Evolutionary conservation across 768 basidiomycete species (phyloP), one percentile per base, ranked within the genome.

Genomic region (Filobasidium wieringae): DNA sequence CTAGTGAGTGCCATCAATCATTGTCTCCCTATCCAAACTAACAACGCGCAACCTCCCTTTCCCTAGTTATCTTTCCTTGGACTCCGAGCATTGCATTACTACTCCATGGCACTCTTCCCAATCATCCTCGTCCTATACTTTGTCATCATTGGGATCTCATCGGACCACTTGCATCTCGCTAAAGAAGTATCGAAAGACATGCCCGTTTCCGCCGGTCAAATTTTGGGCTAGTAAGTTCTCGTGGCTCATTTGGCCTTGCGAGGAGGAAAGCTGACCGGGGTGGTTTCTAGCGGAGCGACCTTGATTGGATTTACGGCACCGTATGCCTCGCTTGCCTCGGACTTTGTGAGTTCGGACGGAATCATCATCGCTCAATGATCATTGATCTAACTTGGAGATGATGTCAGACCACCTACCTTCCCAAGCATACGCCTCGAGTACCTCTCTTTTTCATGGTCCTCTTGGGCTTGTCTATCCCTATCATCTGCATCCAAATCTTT

Each of bases 241-340:
- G 12, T 12, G 33, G 8, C 22, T 9, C 17, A 45, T 39, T 55
- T 27, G 26, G 14, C 4, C 19, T 17, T 31, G 15, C n/a, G 26
- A 19, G 33, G 4, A 4, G 37, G 34, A 12, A 30, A 5, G 31
- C 30, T 31, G 30, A 57, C 17, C 31, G 4, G 39, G 4, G 17
- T 19, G 30, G 32, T 34, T 37, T 8, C 15, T 34, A 58, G 57
- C 53, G 70, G 69, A 58, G 64, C 70, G 11, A 73, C 67, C 55
- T 55, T 72, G 59, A 70, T 73, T 45, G 72, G 72, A 0, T 73
- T 73, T 60, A 70, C 69, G 12, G 63, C 70, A 36, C 68, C 65
- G 8, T 73, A 70, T 51, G 65, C 66, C 17, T 60, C 65, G 55
- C 62, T 73, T 39, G 68, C 69, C 15, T 69, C 67, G 50, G 72